These are phyloP conservation scores for Claviceps pazoutovae DNA, from an alignment of 2,329 filamentous ascomycete species.

Conservation along the genomic window DNA sequence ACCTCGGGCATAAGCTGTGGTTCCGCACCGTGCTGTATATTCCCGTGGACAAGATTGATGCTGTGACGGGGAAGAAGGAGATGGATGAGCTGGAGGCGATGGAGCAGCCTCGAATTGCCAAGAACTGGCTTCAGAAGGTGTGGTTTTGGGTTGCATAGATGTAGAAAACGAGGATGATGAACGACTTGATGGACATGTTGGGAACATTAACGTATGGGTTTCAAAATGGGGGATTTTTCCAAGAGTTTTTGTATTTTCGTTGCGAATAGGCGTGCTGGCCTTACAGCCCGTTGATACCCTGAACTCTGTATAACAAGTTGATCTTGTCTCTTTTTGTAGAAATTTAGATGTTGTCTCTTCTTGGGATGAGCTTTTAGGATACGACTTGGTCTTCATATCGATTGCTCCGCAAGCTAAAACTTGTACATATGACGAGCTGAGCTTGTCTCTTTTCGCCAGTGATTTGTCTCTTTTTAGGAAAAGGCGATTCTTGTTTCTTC, in stretches of 20 bases:
- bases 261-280: neutral
- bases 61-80: constrained; percentile 44
- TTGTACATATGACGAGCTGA: too few relatives aligned
- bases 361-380: too few relatives aligned
- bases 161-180: neutral
- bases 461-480: too few relatives aligned
- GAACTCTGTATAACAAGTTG: neutral
- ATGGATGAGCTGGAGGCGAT: constrained; percentile 43
- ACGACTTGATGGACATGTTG: neutral
- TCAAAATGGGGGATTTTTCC: neutral
- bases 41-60: constrained; percentile 36
- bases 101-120: constrained; percentile 32
- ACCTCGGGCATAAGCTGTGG: constrained; percentile 44
- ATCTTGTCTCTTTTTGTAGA: neutral
- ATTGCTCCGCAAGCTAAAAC: too few relatives aligned
- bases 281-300: constrained; percentile 4
- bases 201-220: too few relatives aligned
- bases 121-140: constrained; percentile 34
- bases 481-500: too few relatives aligned
- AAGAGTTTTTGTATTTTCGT: neutral
- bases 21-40: constrained; percentile 29
- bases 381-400: too few relatives aligned
- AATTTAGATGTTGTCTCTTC: too few relatives aligned
- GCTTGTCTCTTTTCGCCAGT: too few relatives aligned
- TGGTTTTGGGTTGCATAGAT: constrained; percentile 43